Evolutionary conservation across 352 stramenopile genomes (phyloP).

Genomic region (Bremia lactucae): DNA sequence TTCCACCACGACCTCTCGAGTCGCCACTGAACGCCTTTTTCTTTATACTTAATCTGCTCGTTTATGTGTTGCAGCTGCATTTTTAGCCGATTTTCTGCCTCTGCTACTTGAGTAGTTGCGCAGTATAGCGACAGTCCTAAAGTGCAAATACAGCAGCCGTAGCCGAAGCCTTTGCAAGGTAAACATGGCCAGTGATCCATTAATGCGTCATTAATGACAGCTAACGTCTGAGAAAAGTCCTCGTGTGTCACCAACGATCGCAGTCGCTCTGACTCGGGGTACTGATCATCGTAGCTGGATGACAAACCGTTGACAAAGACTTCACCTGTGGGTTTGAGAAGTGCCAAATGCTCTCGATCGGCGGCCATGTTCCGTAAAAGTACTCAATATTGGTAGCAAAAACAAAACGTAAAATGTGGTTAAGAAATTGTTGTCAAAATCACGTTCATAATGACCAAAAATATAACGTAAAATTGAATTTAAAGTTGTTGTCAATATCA

Average conservation of each 20-base stretch:
- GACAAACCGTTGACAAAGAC: conserved; percentile 73
- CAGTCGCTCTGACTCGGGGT: conserved; percentile 32
- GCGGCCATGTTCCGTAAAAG: conserved; percentile 8
- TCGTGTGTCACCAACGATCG: conserved; percentile 38
- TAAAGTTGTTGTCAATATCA: conserved; percentile 90
- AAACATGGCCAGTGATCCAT: conserved; percentile 79
- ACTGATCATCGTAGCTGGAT: conserved; percentile 68
- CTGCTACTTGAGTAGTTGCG: conserved; percentile 54
- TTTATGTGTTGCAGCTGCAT: conserved; percentile 70
- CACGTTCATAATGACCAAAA: conserved; percentile 66
- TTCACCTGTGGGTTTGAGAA: conserved; percentile 54
- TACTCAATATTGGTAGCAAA: not conserved
- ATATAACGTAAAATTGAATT: too few relatives aligned
- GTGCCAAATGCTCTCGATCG: conserved; percentile 24
- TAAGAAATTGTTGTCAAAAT: not conserved
- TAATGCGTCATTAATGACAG: conserved; percentile 74
- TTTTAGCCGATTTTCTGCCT: conserved; percentile 51
- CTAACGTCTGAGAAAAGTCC: conserved; percentile 53
- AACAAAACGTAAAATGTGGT: not conserved
- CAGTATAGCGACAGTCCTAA: conserved; percentile 76
- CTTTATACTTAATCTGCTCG: conserved; percentile 45
- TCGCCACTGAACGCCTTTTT: conserved; percentile 45
- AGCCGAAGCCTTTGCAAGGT: conserved; percentile 67
- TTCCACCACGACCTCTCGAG: conserved; percentile 64
- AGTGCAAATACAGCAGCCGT: conserved; percentile 78